Percentiles rank a stretch among this genome's conserved stretches.
These are phyloP conservation scores for Persicaria tinctoria DNA, from an alignment of 148 eudicot genomes.

Conservation along the genomic window DNA sequence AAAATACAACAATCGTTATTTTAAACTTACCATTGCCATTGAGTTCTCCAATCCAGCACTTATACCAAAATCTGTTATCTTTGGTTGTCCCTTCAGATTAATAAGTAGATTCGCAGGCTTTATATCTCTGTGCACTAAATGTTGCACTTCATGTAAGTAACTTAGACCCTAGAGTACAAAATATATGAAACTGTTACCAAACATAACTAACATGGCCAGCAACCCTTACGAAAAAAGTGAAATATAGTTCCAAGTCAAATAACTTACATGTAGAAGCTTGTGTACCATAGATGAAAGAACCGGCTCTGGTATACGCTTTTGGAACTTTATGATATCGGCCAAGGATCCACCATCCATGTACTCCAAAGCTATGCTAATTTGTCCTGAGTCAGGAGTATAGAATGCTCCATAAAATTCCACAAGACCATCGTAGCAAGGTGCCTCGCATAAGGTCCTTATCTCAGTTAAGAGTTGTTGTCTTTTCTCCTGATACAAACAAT, in stretches of 20 bases:
- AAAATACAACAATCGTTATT: conserved; percentile 36
- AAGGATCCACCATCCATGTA: conserved; percentile 97
- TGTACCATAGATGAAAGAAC: conserved; percentile 69
- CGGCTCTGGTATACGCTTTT: conserved; percentile 68
- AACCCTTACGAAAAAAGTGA: not conserved
- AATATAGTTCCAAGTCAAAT: not conserved
- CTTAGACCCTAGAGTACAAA: conserved; percentile 53
- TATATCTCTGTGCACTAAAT: conserved; percentile 90
- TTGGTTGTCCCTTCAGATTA: conserved; percentile 90
- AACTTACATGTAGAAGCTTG: conserved; percentile 58
- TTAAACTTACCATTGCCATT: conserved; percentile 75
- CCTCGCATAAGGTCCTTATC: conserved; percentile 87
- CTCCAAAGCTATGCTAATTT: conserved; percentile 92
- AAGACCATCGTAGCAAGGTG: conserved; percentile 81
- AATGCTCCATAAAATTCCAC: conserved; percentile 96
- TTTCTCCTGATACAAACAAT: conserved; percentile 51
- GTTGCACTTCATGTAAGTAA: conserved; percentile 83
- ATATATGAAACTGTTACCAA: conserved; percentile 8
- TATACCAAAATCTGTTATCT: conserved; percentile 96
- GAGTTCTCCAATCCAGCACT: conserved; percentile 97
- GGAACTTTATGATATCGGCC: conserved; percentile 57
- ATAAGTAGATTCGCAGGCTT: conserved; percentile 95
- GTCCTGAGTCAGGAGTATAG: conserved; percentile 92
- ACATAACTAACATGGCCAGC: not conserved
- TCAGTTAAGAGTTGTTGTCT: conserved; percentile 86